Percentiles rank a stretch among this genome's conserved stretches.
Evolutionary conservation across 495 filamentous ascomycete genomes (phyloP).

Genomic region (Penicillium cinerascens): DNA sequence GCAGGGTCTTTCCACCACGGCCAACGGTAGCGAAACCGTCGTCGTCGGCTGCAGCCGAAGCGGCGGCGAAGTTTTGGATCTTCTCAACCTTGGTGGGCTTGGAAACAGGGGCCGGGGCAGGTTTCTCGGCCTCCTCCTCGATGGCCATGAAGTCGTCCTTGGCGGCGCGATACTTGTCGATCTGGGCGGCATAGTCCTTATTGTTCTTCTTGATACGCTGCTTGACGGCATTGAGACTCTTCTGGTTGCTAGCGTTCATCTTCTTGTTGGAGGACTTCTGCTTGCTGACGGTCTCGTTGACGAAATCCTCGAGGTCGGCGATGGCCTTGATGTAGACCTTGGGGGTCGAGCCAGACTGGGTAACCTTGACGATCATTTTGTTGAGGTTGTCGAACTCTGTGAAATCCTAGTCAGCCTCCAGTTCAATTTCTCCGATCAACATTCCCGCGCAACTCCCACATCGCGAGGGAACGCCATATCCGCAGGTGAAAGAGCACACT

Average conservation of each 20-base stretch:
- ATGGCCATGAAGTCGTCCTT: constrained; percentile 85
- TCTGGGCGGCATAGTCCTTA: constrained; percentile 83
- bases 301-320: constrained; percentile 89
- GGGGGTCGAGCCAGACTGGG: constrained; percentile 70
- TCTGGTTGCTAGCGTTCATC: constrained; percentile 94
- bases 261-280: constrained; percentile 96
- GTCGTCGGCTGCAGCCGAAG: constrained; percentile 56
- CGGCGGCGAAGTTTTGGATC: constrained; percentile 34
- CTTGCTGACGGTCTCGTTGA: constrained; percentile 90
- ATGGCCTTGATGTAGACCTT: constrained; percentile 91
- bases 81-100: constrained; percentile 43
- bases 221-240: constrained; percentile 93
- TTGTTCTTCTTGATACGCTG: constrained; percentile 98
- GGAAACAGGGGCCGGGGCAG: constrained; percentile 29
- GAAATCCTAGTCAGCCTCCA: constrained; percentile 18
- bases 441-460: background rate
- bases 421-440: background rate
- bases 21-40: constrained; percentile 86
- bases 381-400: constrained; percentile 97
- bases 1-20: constrained; percentile 77
- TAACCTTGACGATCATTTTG: constrained; percentile 77
- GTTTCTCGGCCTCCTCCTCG: constrained; percentile 64
- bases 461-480: background rate
- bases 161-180: constrained; percentile 82
- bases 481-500: constrained; percentile 26